These are phyloP conservation scores for Alternaria arborescens DNA, from an alignment of 2,329 filamentous ascomycete species.

Conservation along the genomic window DNA sequence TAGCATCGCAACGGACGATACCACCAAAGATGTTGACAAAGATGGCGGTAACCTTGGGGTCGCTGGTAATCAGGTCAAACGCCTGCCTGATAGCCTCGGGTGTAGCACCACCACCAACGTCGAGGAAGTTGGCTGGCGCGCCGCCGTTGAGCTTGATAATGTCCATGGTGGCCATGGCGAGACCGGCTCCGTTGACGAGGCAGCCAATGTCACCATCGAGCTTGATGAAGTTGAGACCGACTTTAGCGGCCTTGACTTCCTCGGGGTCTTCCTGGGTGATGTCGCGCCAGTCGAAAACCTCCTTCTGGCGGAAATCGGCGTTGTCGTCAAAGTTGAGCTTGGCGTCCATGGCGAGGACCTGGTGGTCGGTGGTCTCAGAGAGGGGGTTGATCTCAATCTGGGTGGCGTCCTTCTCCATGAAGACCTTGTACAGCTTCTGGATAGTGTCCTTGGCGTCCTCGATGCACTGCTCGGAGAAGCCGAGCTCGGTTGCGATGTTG, in stretches of 20 bases:
- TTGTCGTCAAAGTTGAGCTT: constrained; percentile 99
- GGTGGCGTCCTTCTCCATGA: constrained; percentile 97
- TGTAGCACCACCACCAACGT: constrained; percentile 97
- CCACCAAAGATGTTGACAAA: constrained; percentile 99
- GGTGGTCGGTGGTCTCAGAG: constrained; percentile 96
- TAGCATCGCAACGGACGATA: constrained; percentile 97
- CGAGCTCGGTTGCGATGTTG: constrained; percentile 88
- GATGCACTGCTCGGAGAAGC: constrained; percentile 97
- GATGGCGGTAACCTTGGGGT: constrained; percentile 97
- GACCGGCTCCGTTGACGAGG: constrained; percentile 97
- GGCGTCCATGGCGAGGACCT: constrained; percentile 99
- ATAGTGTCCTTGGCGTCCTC: constrained; percentile 95
- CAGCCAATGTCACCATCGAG: constrained; percentile 99
- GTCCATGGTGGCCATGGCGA: constrained; percentile 99
- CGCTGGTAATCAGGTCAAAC: constrained; percentile 98
- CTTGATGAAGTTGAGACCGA: constrained; percentile 99
- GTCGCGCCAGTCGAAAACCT: constrained; percentile 93
- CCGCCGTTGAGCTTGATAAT: constrained; percentile 99
- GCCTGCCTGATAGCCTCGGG: constrained; percentile 96
- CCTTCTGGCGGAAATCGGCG: constrained; percentile 97
- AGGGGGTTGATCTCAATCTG: constrained; percentile 99
- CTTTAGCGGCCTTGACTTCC: constrained; percentile 95
- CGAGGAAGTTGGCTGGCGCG: constrained; percentile 95
- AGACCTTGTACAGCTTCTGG: constrained; percentile 99
- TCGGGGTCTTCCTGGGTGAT: constrained; percentile 95